Conservation (phyloP, 2,329 filamentous ascomycete genomes). For the Ophiostoma piceae region DNA sequence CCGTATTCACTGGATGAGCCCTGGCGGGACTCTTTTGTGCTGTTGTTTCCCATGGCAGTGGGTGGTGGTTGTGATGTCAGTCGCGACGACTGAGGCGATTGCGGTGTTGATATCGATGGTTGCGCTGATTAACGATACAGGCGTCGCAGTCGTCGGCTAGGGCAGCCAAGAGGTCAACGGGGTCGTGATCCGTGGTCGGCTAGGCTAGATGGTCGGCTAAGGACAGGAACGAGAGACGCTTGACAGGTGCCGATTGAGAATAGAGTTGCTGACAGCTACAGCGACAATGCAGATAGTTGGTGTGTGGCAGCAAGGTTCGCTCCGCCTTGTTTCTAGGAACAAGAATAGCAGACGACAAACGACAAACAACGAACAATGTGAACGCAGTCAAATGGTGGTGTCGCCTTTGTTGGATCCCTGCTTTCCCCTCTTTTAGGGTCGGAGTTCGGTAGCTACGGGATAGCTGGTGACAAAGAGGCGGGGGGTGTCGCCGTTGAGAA, state of each 20-base stretch:
- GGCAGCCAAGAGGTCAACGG: background rate
- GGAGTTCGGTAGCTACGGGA: conserved; percentile 12
- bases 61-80: background rate
- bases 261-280: background rate
- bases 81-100: background rate
- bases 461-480: background rate
- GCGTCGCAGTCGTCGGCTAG: background rate
- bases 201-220: background rate
- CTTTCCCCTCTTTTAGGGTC: conserved; percentile 10
- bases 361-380: background rate
- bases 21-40: conserved; percentile 35
- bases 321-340: background rate
- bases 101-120: background rate
- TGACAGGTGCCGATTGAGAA: background rate
- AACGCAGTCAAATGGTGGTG: background rate
- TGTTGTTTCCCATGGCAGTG: conserved; percentile 35
- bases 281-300: background rate
- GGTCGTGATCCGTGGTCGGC: background rate
- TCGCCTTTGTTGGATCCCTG: conserved; percentile 12
- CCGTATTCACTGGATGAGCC: conserved; percentile 22
- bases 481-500: background rate
- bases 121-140: background rate
- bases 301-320: background rate
- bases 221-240: background rate
- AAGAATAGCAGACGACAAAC: background rate